Percentiles rank a stretch among this genome's conserved stretches.
These are phyloP conservation scores for Hypericum perforatum DNA, from an alignment of 345 rosid genomes.

Conservation along the genomic window DNA sequence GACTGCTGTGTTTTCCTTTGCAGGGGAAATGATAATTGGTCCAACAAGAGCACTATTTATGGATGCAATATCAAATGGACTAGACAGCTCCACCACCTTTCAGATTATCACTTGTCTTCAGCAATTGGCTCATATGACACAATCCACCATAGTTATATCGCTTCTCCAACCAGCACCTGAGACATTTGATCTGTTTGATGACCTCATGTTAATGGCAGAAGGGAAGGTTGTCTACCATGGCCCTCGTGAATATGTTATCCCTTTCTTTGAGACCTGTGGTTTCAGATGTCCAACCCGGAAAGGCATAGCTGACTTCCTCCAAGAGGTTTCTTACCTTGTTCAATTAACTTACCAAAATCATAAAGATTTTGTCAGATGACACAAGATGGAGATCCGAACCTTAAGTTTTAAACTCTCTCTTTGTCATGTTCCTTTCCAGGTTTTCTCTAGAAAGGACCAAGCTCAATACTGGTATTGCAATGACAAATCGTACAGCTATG, in stretches of 20 bases:
- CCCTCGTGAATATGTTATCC: slow-evolving; percentile 37
- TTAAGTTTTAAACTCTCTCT: too few species aligned
- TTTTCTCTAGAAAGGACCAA: slow-evolving; percentile 58
- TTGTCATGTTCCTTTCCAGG: slow-evolving; percentile 13
- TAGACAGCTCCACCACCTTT: slow-evolving; percentile 68
- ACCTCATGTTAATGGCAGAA: slow-evolving; percentile 50
- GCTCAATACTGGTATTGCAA: slow-evolving; percentile 40
- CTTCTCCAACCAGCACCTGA: slow-evolving; percentile 83
- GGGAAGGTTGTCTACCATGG: slow-evolving; percentile 67
- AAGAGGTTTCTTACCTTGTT: slow-evolving; percentile 32
- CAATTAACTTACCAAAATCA: neutral
- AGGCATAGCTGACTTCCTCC: slow-evolving; percentile 66
- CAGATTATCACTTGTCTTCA: slow-evolving; percentile 55
- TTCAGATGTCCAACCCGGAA: slow-evolving; percentile 63
- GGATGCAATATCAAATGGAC: slow-evolving; percentile 75
- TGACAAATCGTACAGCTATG: slow-evolving; percentile 29
- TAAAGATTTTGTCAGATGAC: too few species aligned
- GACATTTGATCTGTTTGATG: slow-evolving; percentile 64
- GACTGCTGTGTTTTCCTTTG: neutral
- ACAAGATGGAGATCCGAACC: too few species aligned
- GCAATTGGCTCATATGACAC: slow-evolving; percentile 51
- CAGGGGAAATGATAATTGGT: slow-evolving; percentile 69
- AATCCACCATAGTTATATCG: slow-evolving; percentile 43
- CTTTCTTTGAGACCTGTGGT: slow-evolving; percentile 55
- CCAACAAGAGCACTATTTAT: slow-evolving; percentile 60